These are phyloP conservation scores for Paramecium biaurelia DNA, from an alignment of 73 alveolate genomes.

Conservation along the genomic window DNA sequence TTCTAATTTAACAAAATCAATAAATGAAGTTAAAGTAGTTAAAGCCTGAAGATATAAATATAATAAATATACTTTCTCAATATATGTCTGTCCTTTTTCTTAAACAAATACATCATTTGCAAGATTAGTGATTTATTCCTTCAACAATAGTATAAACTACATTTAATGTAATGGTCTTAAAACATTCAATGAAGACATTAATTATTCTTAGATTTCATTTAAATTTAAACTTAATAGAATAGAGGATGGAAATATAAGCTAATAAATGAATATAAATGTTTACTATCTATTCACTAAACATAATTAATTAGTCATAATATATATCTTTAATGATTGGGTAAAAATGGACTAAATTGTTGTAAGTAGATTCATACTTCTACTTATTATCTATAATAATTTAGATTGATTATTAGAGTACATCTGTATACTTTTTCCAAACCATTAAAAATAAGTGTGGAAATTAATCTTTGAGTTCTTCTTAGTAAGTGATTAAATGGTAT, in stretches of 20 bases:
- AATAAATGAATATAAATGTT: background rate
- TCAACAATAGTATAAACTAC: background rate
- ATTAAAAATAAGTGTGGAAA: slow-evolving; percentile 40
- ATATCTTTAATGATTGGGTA: background rate
- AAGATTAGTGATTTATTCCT: background rate
- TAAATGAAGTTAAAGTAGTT: background rate
- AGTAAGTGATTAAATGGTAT: background rate
- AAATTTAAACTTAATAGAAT: background rate
- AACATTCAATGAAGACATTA: background rate
- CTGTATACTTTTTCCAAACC: slow-evolving; percentile 42
- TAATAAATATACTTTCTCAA: background rate
- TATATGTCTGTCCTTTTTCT: background rate
- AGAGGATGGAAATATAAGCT: slow-evolving; percentile 26
- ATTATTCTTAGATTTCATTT: background rate
- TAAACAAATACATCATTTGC: slow-evolving; percentile 23
- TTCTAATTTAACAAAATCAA: slow-evolving; percentile 26
- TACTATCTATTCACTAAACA: slow-evolving; percentile 26
- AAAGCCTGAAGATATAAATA: background rate
- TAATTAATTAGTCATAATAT: background rate
- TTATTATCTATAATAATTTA: background rate
- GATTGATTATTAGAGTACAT: background rate
- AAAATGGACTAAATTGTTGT: background rate
- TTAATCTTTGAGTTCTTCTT: background rate
- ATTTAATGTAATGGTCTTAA: background rate
- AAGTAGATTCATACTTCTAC: background rate